Conservation (phyloP, 1,139 yeast species). For the Taphrina populina region DNA sequence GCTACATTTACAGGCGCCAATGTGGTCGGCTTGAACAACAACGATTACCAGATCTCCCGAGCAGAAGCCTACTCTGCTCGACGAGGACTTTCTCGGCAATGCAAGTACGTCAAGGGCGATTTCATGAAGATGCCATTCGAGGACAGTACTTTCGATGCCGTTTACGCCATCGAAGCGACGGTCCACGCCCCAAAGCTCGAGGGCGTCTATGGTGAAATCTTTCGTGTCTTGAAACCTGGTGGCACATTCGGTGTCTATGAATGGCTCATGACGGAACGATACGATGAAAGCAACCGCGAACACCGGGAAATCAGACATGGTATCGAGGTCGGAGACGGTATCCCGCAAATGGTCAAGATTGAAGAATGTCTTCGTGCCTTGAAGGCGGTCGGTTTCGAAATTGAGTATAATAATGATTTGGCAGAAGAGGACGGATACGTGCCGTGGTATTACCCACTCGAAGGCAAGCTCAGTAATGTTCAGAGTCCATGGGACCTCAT, state of each 20-base stretch:
- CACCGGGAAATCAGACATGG: conserved; percentile 96
- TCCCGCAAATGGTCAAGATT: conserved; percentile 89
- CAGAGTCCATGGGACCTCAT: conserved; percentile 75
- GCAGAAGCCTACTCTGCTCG: conserved; percentile 77
- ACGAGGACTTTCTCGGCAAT: conserved; percentile 65
- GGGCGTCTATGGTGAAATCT: conserved; percentile 94
- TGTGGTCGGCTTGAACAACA: conserved; percentile 89
- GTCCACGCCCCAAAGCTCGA: conserved; percentile 96
- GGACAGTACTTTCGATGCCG: conserved; percentile 87
- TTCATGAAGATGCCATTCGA: conserved; percentile 99
- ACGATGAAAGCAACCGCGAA: conserved; percentile 80
- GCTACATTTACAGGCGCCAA: conserved; percentile 84
- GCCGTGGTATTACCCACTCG: conserved; percentile 97
- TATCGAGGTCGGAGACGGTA: conserved; percentile 97
- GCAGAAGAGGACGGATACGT: conserved; percentile 79
- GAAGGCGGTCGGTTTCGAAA: conserved; percentile 80
- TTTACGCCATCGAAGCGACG: conserved; percentile 97
- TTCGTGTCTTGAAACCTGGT: conserved; percentile 94
- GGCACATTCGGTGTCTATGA: conserved; percentile 97
- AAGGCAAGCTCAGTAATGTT: conserved; percentile 88
- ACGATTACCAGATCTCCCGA: conserved; percentile 92
- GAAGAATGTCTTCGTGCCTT: conserved; percentile 87
- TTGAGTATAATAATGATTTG: conserved; percentile 72
- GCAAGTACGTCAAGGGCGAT: conserved; percentile 91
- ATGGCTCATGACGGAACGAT: conserved; percentile 97